phyloP scores from a whole-genome alignment of 176 grass and related monocot genomes.

The Alloteropsis semialata region DNA sequence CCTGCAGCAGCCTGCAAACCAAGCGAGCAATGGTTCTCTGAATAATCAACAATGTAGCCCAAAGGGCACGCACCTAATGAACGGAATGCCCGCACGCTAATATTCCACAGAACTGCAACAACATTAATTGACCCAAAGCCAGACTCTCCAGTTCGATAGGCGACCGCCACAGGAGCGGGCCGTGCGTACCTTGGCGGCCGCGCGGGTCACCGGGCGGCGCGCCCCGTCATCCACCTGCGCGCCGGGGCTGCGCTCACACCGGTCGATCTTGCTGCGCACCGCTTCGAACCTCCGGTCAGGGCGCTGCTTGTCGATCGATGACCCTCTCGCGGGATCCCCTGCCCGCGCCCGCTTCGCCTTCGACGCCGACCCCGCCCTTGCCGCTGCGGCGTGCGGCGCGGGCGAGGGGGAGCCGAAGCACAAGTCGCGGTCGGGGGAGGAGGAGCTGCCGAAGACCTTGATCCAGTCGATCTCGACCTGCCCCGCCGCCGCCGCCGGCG shows the following conservation, averaged over 20 bases:
- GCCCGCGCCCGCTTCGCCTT: background rate
- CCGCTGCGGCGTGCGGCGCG: background rate
- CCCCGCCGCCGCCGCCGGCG: too few species aligned
- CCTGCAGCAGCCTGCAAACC: constrained; percentile 2
- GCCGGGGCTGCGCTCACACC: background rate
- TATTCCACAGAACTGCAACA: too few species aligned
- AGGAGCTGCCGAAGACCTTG: too few species aligned
- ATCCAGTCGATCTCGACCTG: too few species aligned
- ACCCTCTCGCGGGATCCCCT: background rate
- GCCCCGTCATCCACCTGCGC: background rate
- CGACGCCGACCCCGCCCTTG: background rate
- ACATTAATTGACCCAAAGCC: too few species aligned
- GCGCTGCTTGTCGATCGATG: background rate
- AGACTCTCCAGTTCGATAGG: background rate
- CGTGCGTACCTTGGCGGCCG: background rate
- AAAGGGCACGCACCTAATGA: too few species aligned
- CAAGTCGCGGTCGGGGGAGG: too few species aligned
- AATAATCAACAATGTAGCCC: background rate
- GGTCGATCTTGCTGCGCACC: background rate
- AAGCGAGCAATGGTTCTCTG: background rate
- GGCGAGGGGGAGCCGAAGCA: too few species aligned
- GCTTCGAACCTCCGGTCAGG: background rate
- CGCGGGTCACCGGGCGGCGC: background rate
- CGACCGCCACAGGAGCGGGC: background rate
- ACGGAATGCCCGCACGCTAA: too few species aligned